Evolutionary conservation across 768 basidiomycete genomes (phyloP).

Genomic region (Rhodotorula sphaerocarpa): DNA sequence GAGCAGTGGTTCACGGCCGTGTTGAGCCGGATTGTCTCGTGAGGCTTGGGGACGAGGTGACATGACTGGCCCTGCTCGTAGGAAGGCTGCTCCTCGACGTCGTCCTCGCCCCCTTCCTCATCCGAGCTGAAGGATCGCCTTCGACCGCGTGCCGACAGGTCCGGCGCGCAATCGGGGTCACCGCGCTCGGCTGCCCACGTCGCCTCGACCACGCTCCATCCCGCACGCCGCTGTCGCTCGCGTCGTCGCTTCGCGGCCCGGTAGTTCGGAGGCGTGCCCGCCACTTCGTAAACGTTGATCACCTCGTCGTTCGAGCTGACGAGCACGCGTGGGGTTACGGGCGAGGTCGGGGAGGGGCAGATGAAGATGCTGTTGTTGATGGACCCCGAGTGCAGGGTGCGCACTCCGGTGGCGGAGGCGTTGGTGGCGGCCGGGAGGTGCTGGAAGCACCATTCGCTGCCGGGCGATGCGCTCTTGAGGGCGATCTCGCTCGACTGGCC

Average conservation of each 20-base stretch:
- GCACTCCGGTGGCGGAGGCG: conserved; percentile 45
- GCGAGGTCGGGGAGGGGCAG: conserved; percentile 42
- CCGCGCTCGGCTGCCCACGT: background rate
- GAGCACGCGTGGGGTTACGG: conserved; percentile 55
- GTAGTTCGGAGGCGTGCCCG: conserved; percentile 9
- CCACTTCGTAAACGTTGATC: conserved; percentile 60
- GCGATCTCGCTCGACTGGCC: conserved; percentile 38
- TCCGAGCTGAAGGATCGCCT: background rate
- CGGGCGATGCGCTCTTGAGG: conserved; percentile 7
- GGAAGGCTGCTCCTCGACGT: conserved; percentile 44
- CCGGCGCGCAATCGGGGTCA: background rate
- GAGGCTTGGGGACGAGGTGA: conserved; percentile 48
- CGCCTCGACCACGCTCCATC: conserved; percentile 9
- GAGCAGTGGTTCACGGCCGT: conserved; percentile 80
- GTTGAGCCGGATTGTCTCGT: conserved; percentile 38
- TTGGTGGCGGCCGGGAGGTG: background rate
- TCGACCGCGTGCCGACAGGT: too few relatives aligned
- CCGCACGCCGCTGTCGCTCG: background rate
- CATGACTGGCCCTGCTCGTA: conserved; percentile 47
- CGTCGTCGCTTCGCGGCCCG: background rate
- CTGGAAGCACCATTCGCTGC: conserved; percentile 23
- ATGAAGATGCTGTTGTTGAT: conserved; percentile 75
- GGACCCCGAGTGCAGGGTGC: conserved; percentile 54
- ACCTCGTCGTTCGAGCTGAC: conserved; percentile 80
- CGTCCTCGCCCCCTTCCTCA: conserved; percentile 4